Conservation (phyloP, 2,329 filamentous ascomycete species). For the Fusarium torreyae region DNA sequence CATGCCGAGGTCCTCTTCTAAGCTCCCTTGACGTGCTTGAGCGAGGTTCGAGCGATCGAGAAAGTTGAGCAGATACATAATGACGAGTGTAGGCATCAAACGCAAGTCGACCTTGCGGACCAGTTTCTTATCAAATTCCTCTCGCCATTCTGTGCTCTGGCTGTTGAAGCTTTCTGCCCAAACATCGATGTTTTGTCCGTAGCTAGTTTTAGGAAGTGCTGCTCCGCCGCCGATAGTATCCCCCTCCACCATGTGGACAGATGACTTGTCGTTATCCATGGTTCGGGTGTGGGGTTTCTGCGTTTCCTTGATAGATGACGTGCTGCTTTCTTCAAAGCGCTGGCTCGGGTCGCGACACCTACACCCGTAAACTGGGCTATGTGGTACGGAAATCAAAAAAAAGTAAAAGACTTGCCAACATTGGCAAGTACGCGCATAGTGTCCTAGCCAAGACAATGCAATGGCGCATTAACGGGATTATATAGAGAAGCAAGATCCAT, state of each 20-base stretch:
- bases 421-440: neutral
- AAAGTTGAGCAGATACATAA: conserved; percentile 71
- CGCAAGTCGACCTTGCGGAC: conserved; percentile 67
- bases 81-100: conserved; percentile 66
- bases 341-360: too few relatives aligned
- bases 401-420: neutral
- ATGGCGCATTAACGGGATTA: neutral
- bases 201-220: neutral
- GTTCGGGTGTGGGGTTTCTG: neutral
- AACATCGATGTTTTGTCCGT: conserved; percentile 19
- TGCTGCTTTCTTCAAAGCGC: too few relatives aligned
- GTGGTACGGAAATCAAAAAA: neutral
- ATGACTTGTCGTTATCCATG: conserved; percentile 31
- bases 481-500: conserved; percentile 1
- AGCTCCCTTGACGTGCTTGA: conserved; percentile 67
- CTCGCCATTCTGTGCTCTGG: conserved; percentile 40
- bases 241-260: conserved; percentile 38
- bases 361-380: too few relatives aligned
- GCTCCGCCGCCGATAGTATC: neutral
- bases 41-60: conserved; percentile 68
- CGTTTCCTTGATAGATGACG: neutral
- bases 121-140: conserved; percentile 51
- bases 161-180: conserved; percentile 31
- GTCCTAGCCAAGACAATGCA: neutral
- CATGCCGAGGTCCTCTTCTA: conserved; percentile 69